These are phyloP conservation scores for Fusarium tjaetaba DNA, from an alignment of 2,329 filamentous ascomycete genomes.

Conservation along the genomic window DNA sequence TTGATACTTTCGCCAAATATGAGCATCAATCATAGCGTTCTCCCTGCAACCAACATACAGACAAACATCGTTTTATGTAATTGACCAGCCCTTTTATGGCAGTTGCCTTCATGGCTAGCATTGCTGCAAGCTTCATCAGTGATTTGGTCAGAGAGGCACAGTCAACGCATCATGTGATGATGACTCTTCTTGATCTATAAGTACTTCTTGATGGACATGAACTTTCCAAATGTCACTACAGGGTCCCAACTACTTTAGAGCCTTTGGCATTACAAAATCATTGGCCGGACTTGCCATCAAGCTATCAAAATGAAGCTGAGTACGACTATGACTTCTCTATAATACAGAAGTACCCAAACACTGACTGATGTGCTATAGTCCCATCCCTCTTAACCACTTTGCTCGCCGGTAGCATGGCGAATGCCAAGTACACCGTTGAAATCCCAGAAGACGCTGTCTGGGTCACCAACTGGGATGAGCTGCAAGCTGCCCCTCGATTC, in stretches of 20 bases:
- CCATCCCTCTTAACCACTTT: fast-evolving
- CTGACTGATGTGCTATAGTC: fast-evolving
- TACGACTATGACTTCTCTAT: not conserved
- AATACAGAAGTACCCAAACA: not conserved
- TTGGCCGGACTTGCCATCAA: not conserved
- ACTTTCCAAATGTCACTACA: fast-evolving
- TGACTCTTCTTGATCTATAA: not conserved
- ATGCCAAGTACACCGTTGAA: fast-evolving
- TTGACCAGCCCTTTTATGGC: not conserved
- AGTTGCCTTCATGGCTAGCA: too few species aligned
- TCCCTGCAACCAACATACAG: too few species aligned
- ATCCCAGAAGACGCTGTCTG: fast-evolving
- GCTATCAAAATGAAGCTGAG: not conserved
- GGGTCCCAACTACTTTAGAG: fast-evolving
- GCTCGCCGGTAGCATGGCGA: fast-evolving
- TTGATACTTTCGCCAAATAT: too few species aligned
- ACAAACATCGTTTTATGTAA: too few species aligned
- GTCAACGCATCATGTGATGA: fast-evolving
- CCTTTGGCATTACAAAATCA: not conserved
- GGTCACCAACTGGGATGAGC: not conserved
- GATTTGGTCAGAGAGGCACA: not conserved
- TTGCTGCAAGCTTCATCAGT: not conserved
- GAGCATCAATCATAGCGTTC: too few species aligned
- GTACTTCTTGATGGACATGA: not conserved
- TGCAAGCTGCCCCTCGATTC: not conserved